Evolutionary conservation across 148 eudicot genomes (phyloP), one percentile per base, ranked within the genome.

Genomic region (Talinum fruticosum): DNA sequence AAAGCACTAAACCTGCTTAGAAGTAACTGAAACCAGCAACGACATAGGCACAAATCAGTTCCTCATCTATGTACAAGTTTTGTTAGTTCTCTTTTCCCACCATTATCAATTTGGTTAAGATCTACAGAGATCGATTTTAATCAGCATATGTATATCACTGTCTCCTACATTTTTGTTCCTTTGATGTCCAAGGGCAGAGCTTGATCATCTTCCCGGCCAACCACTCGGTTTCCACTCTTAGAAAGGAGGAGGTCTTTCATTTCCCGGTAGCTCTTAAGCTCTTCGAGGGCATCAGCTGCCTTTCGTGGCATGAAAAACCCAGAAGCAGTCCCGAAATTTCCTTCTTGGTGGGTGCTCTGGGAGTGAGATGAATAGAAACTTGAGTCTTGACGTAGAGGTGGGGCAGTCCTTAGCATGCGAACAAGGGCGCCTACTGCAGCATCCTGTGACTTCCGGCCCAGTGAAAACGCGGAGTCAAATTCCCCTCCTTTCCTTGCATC

Each of bases 241-340:
- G 97, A 89, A 41, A 95, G 92, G 61, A 95, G 80, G 23, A 92
- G 69, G 8, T 92, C 92, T 78, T 92, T 95, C 91, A 91, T 86
- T 13, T 85, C 88, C 78, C 74, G 80, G 82, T 85, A 95, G 82
- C 84, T 80, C 82, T 78, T 89, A 33, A 92, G 96, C 75, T 95
- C 98, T 76, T 95, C 98, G 32, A 95, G 82, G 41, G 97, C 97
- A 80, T 95, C 98, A 21, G 97, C 81, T 69, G 97, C 85, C 82
- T 83, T 92, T 21, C 96, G 85, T 69, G 91, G 79, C 76, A 86
- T 57, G 51, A 84, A 85, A 76, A 86, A 89, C 7, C 83, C 90
- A 29, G 98, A 87, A 69, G 89, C 79, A 15, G 87, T 73, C 74
- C 83, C 88, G 59, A 76, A 78, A 75, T 84, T 89, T 37, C 80